Conservation (phyloP, 1,139 yeast genomes). For the Geotrichum cucujoidarum region DNA sequence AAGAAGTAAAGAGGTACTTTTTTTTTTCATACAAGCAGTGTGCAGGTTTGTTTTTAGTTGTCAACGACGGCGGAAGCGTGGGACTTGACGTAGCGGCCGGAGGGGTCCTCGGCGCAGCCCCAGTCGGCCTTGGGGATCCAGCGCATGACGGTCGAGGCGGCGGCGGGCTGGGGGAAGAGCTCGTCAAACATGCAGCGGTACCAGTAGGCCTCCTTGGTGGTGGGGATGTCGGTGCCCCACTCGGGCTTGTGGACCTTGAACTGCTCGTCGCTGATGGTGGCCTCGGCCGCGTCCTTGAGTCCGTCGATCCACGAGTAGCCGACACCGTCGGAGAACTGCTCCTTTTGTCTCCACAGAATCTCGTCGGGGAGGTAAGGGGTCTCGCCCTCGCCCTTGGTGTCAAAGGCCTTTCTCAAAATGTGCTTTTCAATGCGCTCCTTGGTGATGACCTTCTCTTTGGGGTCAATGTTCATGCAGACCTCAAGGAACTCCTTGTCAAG, state of each 20-base stretch:
- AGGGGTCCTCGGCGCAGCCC: slow-evolving; percentile 99
- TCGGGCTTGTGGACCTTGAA: slow-evolving; percentile 84
- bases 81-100: slow-evolving; percentile 91
- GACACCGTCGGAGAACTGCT: slow-evolving; percentile 98
- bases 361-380: slow-evolving; percentile 91
- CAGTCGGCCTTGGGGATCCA: slow-evolving; percentile 99
- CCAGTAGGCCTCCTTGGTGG: slow-evolving; percentile 99
- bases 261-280: slow-evolving; percentile 80
- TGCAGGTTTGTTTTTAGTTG: not conserved
- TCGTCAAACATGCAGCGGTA: slow-evolving; percentile 95
- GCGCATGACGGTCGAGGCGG: slow-evolving; percentile 95
- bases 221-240: slow-evolving; percentile 94
- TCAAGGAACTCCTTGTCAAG: slow-evolving; percentile 90
- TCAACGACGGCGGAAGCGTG: slow-evolving; percentile 42
- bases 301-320: slow-evolving; percentile 99
- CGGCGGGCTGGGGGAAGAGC: slow-evolving; percentile 82
- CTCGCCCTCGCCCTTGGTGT: slow-evolving; percentile 67
- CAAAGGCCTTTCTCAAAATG: slow-evolving; percentile 94
- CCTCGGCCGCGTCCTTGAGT: slow-evolving; percentile 90
- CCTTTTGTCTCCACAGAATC: slow-evolving; percentile 98
- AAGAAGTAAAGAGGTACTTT: not conserved
- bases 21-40: not conserved
- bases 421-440: slow-evolving; percentile 84
- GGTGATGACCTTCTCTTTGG: slow-evolving; percentile 81
- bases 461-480: slow-evolving; percentile 90